Conservation (phyloP, 129 eudicot species). For the carrot (Daucus carota) region DH1_v3.0 NC_030384.2:24176001-24176500, state of each 20-base stretch:
- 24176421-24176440: background rate
- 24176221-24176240: slow-evolving; percentile 68
- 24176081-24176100: no score
- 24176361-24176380: background rate
- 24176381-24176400: background rate
- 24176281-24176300: slow-evolving; percentile 80
- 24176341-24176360: background rate
- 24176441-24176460: background rate
- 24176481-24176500: background rate
- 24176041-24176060: no score
- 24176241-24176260: slow-evolving; percentile 63
- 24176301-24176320: slow-evolving; percentile 60
- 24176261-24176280: slow-evolving; percentile 47
- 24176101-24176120: background rate
- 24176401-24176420: background rate
- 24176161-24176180: background rate
- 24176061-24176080: no score
- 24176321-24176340: slow-evolving; percentile 19
- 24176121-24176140: background rate
- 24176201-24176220: slow-evolving; percentile 29
- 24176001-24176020: no score
- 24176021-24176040: no score
- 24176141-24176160: background rate
- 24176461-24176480: background rate
- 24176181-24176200: background rate